Conservation (phyloP, 805 yeast genomes). For the Ogataea kodamae region DNA sequence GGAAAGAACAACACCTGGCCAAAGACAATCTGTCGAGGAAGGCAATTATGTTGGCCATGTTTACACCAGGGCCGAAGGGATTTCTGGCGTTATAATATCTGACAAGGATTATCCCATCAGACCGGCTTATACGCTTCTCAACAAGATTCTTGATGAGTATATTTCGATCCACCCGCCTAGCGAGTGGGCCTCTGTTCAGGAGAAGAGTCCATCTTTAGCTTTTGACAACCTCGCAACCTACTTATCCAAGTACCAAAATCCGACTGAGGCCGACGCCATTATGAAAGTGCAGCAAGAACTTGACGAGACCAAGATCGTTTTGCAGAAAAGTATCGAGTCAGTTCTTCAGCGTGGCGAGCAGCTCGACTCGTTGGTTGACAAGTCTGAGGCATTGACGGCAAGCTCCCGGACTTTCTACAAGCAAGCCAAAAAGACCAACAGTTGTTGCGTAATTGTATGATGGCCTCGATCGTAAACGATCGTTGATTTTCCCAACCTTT, state of each 20-base stretch:
- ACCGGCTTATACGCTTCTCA: slow-evolving; percentile 90
- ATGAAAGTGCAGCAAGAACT: slow-evolving; percentile 97
- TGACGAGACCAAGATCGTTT: slow-evolving; percentile 94
- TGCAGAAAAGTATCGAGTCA: slow-evolving; percentile 92
- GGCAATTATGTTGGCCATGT: slow-evolving; percentile 89
- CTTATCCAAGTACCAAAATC: slow-evolving; percentile 87
- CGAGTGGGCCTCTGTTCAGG: slow-evolving; percentile 59
- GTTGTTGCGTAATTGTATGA: slow-evolving; percentile 78
- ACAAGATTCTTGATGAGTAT: slow-evolving; percentile 89
- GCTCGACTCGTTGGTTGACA: slow-evolving; percentile 88
- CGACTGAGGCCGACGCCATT: slow-evolving; percentile 92
- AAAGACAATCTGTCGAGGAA: slow-evolving; percentile 93
- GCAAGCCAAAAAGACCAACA: slow-evolving; percentile 92
- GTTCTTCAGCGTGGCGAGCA: slow-evolving; percentile 96
- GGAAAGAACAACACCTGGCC: slow-evolving; percentile 81
- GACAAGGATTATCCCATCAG: slow-evolving; percentile 96
- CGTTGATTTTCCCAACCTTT: too few species aligned
- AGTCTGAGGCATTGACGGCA: slow-evolving; percentile 86
- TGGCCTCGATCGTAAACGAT: too few species aligned
- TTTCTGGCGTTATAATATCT: slow-evolving; percentile 86
- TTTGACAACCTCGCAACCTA: slow-evolving; percentile 65
- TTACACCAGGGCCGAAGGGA: slow-evolving; percentile 83
- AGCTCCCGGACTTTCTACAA: slow-evolving; percentile 92
- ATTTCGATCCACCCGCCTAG: slow-evolving; percentile 72
- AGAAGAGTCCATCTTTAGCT: slow-evolving; percentile 42